Evolutionary conservation across 2,329 filamentous ascomycete species (phyloP).

Genomic region (Xylaria sp.): DNA sequence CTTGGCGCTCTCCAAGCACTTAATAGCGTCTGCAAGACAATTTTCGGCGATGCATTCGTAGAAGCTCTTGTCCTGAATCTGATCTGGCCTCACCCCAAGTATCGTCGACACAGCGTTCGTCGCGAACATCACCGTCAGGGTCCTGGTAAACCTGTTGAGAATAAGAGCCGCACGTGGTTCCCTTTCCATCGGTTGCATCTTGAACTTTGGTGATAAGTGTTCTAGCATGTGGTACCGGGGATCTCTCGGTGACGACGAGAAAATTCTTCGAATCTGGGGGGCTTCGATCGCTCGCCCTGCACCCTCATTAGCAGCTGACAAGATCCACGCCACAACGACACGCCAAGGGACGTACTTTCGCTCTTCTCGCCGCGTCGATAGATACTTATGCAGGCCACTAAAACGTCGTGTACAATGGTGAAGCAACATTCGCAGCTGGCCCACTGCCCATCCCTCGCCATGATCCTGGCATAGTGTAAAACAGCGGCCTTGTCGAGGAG

Average conservation of each 20-base stretch:
- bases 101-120: conserved; percentile 77
- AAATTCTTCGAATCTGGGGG: conserved; percentile 76
- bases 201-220: conserved; percentile 81
- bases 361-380: conserved; percentile 71
- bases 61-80: conserved; percentile 77
- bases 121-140: conserved; percentile 83
- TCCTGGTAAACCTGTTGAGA: conserved; percentile 82
- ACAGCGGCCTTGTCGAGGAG: conserved; percentile 83
- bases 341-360: conserved; percentile 62
- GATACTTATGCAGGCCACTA: conserved; percentile 82
- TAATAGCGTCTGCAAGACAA: conserved; percentile 75
- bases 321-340: conserved; percentile 2
- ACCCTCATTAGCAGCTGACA: conserved; percentile 8
- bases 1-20: conserved; percentile 82
- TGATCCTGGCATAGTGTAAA: conserved; percentile 76
- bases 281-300: conserved; percentile 76
- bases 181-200: conserved; percentile 63
- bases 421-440: conserved; percentile 87
- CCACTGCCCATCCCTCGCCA: conserved; percentile 70
- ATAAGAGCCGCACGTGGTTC: conserved; percentile 85
- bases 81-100: conserved; percentile 69
- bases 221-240: conserved; percentile 89
- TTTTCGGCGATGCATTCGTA: conserved; percentile 84
- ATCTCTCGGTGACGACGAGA: conserved; percentile 79
- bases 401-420: conserved; percentile 83